Evolutionary conservation across 1,139 yeast genomes (phyloP).

Genomic region (Candida frijolesensis): DNA sequence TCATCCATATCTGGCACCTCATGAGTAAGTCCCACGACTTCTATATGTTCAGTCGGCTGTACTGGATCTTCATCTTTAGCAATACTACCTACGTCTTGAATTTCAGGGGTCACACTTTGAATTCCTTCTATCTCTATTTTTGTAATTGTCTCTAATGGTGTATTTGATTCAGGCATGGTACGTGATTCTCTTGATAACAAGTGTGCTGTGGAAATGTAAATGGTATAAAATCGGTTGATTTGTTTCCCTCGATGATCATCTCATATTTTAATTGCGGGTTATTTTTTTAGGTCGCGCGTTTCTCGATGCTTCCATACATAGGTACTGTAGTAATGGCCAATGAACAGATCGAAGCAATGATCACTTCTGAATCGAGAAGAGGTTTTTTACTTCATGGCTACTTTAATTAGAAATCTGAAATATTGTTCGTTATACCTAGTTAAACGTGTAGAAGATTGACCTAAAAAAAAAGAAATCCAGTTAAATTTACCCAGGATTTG

Average conservation of each 20-base stretch:
- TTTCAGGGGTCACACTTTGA: not conserved
- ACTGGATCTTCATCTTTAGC: not conserved
- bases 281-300: too few species aligned
- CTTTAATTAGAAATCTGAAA: too few species aligned
- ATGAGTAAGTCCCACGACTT: not conserved
- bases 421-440: too few species aligned
- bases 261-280: not conserved
- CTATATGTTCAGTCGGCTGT: not conserved
- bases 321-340: too few species aligned
- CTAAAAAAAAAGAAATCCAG: too few species aligned
- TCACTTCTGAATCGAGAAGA: too few species aligned
- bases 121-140: not conserved
- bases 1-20: not conserved
- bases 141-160: not conserved
- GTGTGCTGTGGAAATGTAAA: not conserved
- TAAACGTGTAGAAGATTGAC: too few species aligned
- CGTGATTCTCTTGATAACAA: not conserved
- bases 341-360: too few species aligned
- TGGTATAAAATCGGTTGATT: not conserved
- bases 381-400: too few species aligned
- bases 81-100: not conserved
- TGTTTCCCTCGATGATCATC: slow-evolving; percentile 1
- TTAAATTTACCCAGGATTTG: too few species aligned
- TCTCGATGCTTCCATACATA: too few species aligned
- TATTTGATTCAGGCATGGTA: not conserved